These are phyloP conservation scores for Acanthamoeba culbertsoni DNA, from an alignment of 208 protist species.

Conservation along the genomic window DNA sequence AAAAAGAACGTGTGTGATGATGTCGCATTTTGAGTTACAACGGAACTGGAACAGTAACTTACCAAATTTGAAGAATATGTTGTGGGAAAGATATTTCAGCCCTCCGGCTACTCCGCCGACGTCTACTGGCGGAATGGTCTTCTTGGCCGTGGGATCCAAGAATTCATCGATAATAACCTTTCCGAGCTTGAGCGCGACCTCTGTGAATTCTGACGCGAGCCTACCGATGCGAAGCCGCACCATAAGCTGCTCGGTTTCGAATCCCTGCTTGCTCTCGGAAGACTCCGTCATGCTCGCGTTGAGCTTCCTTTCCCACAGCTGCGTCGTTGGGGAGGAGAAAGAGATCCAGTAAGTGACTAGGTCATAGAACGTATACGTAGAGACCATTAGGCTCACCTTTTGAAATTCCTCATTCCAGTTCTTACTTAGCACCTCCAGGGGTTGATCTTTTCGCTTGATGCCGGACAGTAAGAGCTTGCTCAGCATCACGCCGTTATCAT, in stretches of 20 bases:
- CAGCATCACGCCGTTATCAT: background rate
- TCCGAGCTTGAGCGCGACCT: background rate
- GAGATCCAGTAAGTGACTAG: background rate
- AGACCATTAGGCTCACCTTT: background rate
- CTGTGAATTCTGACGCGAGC: constrained; percentile 30
- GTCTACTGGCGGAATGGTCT: constrained; percentile 35
- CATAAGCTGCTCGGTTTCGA: constrained; percentile 10
- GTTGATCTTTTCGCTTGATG: background rate
- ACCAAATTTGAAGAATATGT: constrained; percentile 68
- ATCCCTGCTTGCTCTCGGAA: background rate
- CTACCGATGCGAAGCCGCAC: constrained; percentile 34
- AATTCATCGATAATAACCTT: constrained; percentile 53
- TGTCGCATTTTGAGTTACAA: background rate
- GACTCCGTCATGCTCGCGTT: background rate
- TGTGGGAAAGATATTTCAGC: constrained; percentile 51
- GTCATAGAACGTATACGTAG: background rate
- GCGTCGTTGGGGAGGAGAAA: background rate
- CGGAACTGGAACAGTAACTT: too few relatives aligned
- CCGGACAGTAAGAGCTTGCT: background rate
- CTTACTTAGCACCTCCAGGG: background rate
- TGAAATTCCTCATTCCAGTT: constrained; percentile 33
- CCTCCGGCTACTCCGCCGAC: constrained; percentile 60
- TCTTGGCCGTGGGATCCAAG: background rate
- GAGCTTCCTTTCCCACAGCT: constrained; percentile 5
- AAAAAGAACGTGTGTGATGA: background rate